Percentiles rank a stretch among this genome's conserved stretches.
Conservation (phyloP, 2,329 filamentous ascomycete genomes). For the Stagonosporopsis chrysanthemi region DNA sequence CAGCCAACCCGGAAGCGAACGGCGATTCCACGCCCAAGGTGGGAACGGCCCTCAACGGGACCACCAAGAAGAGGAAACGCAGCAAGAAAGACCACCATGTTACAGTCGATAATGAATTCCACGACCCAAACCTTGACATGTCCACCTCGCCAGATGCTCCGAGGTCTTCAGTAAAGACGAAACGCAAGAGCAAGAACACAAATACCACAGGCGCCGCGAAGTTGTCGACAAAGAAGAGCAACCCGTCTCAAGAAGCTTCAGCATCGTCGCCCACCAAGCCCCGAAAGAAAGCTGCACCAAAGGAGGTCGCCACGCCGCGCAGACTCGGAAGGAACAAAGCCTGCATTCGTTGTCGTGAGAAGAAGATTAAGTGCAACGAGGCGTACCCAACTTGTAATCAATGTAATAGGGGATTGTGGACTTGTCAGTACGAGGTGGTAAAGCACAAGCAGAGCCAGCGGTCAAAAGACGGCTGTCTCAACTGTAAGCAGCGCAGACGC, state of each 20-base stretch:
- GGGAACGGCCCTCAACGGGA: neutral
- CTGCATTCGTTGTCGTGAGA: slow-evolving; percentile 35
- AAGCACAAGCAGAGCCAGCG: slow-evolving; percentile 27
- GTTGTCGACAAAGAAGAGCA: slow-evolving; percentile 25
- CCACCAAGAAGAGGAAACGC: slow-evolving; percentile 28
- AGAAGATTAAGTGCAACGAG: slow-evolving; percentile 44
- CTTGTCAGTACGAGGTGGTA: slow-evolving; percentile 36
- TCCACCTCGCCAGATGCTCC: slow-evolving; percentile 31
- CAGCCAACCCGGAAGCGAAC: neutral
- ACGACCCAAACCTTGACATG: slow-evolving; percentile 29
- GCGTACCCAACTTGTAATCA: slow-evolving; percentile 42
- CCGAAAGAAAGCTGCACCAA: slow-evolving; percentile 19
- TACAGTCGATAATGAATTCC: slow-evolving; percentile 20
- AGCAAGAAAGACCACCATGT: slow-evolving; percentile 22
- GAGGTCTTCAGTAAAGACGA: slow-evolving; percentile 29
- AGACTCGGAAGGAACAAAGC: slow-evolving; percentile 27
- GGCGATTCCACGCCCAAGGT: neutral
- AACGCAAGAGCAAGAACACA: slow-evolving; percentile 27
- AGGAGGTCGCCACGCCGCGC: slow-evolving; percentile 11
- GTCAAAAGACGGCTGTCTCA: slow-evolving; percentile 41
- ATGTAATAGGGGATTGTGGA: slow-evolving; percentile 39
- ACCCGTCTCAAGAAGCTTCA: slow-evolving; percentile 12
- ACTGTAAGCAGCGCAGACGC: slow-evolving; percentile 39
- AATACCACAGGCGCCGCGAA: slow-evolving; percentile 4
- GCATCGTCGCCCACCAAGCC: slow-evolving; percentile 24